Evolutionary conservation across 192 early-diverging fungal species (phyloP).

Genomic region (Rhizophagus clarus): DNA sequence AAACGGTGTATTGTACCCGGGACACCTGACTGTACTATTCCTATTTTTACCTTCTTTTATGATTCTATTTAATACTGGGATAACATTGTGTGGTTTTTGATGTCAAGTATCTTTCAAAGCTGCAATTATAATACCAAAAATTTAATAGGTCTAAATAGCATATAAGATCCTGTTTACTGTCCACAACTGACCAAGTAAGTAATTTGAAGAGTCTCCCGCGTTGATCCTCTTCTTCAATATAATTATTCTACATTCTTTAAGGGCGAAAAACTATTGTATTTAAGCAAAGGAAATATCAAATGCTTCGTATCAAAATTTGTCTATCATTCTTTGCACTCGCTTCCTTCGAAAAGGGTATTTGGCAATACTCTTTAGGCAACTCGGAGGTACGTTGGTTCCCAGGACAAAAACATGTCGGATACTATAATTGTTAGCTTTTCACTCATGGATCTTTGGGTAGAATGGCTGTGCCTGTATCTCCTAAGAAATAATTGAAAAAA

Average conservation of each 20-base stretch:
- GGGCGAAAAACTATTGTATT: slow-evolving; percentile 6
- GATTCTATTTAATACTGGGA: not conserved
- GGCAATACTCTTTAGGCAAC: too few species aligned
- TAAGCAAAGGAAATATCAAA: too few species aligned
- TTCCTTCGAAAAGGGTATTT: too few species aligned
- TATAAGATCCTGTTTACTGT: slow-evolving; percentile 26
- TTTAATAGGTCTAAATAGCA: too few species aligned
- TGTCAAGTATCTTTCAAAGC: not conserved
- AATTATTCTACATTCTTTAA: slow-evolving; percentile 1
- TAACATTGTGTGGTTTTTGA: not conserved
- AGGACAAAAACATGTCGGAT: slow-evolving; percentile 8
- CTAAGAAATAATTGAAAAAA: not conserved
- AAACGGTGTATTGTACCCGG: not conserved
- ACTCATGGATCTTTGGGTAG: not conserved
- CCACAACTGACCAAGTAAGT: not conserved
- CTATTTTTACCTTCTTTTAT: slow-evolving; percentile 5
- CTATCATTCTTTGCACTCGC: too few species aligned
- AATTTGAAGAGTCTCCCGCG: not conserved
- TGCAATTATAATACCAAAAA: not conserved
- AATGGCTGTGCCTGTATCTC: not conserved
- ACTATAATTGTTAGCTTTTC: slow-evolving; percentile 9
- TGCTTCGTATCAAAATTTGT: too few species aligned
- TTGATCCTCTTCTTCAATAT: slow-evolving; percentile 9
- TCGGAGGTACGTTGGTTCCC: too few species aligned
- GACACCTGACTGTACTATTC: not conserved